Percentiles rank a stretch among this genome's conserved stretches.
Conservation (phyloP, 345 rosid genomes). For the Citrus unshiu region DNA sequence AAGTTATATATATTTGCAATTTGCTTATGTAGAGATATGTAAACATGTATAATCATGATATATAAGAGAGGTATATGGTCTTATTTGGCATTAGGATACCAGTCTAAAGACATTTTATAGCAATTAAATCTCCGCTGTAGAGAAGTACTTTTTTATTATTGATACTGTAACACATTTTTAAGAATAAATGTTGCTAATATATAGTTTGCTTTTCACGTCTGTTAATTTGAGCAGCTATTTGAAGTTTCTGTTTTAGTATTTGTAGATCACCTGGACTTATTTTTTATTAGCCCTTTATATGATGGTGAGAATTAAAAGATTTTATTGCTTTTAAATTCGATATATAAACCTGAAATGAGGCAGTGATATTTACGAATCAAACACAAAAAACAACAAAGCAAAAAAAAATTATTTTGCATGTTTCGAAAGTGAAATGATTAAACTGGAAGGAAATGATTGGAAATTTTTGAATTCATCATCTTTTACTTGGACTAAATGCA, state of each 20-base stretch:
- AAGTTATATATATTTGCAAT: neutral
- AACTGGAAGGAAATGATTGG: neutral
- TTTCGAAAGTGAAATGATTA: neutral
- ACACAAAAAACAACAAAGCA: too few relatives aligned
- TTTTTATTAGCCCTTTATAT: too few relatives aligned
- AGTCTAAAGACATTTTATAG: constrained; percentile 9
- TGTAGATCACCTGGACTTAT: neutral
- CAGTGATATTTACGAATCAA: too few relatives aligned
- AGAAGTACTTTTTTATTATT: neutral
- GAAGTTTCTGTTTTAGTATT: neutral
- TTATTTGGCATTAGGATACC: constrained; percentile 21
- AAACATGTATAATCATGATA: neutral
- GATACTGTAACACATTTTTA: constrained; percentile 13
- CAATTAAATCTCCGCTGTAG: constrained; percentile 10
- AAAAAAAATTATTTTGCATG: too few relatives aligned
- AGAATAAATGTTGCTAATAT: neutral
- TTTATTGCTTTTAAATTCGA: neutral
- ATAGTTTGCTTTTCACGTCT: constrained; percentile 4
- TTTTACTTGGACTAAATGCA: neutral
- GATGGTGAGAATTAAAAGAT: neutral
- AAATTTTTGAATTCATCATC: neutral
- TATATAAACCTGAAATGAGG: too few relatives aligned
- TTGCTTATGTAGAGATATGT: constrained; percentile 7
- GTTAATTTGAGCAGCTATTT: neutral
- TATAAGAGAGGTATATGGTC: constrained; percentile 6